These are phyloP conservation scores for Oropetium thomaeum DNA, from an alignment of 176 grass and related monocot species.

Conservation along the genomic window DNA sequence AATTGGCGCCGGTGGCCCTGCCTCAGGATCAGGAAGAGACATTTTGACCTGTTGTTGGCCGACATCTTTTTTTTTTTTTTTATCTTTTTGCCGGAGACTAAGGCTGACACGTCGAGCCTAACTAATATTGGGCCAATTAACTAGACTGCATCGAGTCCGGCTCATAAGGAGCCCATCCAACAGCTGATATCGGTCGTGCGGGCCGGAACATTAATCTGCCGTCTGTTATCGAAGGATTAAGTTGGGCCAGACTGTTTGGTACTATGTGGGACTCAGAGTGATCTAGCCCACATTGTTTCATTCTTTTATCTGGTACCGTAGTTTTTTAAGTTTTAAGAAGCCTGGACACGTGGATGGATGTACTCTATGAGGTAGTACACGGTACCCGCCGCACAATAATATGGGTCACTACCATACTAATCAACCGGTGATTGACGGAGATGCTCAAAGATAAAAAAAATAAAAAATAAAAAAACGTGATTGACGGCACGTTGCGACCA, in stretches of 20 bases:
- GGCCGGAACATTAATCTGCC: neutral
- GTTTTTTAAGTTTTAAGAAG: no score
- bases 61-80: neutral
- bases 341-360: neutral
- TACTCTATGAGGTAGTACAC: no score
- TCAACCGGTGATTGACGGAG: slow-evolving; percentile 29
- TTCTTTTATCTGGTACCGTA: no score
- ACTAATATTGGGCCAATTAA: neutral
- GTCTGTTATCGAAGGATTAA: no score
- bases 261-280: no score
- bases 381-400: slow-evolving; percentile 17
- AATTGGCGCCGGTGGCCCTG: slow-evolving; percentile 34
- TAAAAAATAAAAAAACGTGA: no score
- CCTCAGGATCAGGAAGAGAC: slow-evolving; percentile 7
- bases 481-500: slow-evolving; percentile 36
- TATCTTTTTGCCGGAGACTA: no score
- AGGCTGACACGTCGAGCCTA: no score
- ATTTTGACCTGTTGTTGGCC: neutral
- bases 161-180: no score
- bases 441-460: no score
- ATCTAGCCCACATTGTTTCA: neutral
- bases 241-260: no score
- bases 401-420: slow-evolving; percentile 24
- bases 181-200: neutral
- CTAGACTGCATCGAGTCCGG: no score